Percentiles rank a stretch among this genome's conserved stretches.
These are phyloP conservation scores for Neofusicoccum laricinum DNA, from an alignment of 2,329 filamentous ascomycete species.

Conservation along the genomic window DNA sequence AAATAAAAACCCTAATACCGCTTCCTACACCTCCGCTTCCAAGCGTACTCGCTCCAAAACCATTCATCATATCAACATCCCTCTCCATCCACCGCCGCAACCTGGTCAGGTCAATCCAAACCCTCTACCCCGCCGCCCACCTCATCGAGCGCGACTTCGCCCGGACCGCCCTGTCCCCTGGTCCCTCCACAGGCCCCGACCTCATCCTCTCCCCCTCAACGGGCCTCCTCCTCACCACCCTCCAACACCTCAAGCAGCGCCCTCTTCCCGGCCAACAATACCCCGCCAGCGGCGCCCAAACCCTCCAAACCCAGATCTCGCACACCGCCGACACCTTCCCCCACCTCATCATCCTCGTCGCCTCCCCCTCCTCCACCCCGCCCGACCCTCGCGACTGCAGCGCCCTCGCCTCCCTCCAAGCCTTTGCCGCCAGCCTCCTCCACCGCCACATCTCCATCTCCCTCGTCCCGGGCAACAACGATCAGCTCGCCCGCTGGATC, in stretches of 20 bases:
- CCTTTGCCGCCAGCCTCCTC: slow-evolving; percentile 23
- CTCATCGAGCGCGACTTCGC: slow-evolving; percentile 62
- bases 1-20: background rate
- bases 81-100: slow-evolving; percentile 42
- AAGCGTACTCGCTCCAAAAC: slow-evolving; percentile 24
- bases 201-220: slow-evolving; percentile 66
- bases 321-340: slow-evolving; percentile 63
- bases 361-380: slow-evolving; percentile 16
- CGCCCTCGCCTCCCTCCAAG: slow-evolving; percentile 30
- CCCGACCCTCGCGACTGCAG: slow-evolving; percentile 28
- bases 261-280: slow-evolving; percentile 60
- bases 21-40: slow-evolving; percentile 20
- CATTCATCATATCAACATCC: slow-evolving; percentile 54
- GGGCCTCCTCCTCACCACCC: slow-evolving; percentile 67
- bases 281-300: slow-evolving; percentile 12
- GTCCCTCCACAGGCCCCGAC: slow-evolving; percentile 60
- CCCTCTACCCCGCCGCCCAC: slow-evolving; percentile 47
- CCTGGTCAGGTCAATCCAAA: slow-evolving; percentile 52
- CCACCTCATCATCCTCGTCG: slow-evolving; percentile 63
- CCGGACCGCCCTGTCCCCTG: slow-evolving; percentile 18
- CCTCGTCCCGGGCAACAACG: slow-evolving; percentile 43
- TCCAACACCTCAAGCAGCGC: slow-evolving; percentile 70
- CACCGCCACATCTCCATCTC: slow-evolving; percentile 22
- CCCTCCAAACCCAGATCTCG: slow-evolving; percentile 35
- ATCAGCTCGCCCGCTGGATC: too few species aligned